Percentiles rank a stretch among this genome's conserved stretches.
These are phyloP conservation scores for Mortierella antarctica DNA, from an alignment of 192 early-diverging fungal genomes.

Conservation along the genomic window DNA sequence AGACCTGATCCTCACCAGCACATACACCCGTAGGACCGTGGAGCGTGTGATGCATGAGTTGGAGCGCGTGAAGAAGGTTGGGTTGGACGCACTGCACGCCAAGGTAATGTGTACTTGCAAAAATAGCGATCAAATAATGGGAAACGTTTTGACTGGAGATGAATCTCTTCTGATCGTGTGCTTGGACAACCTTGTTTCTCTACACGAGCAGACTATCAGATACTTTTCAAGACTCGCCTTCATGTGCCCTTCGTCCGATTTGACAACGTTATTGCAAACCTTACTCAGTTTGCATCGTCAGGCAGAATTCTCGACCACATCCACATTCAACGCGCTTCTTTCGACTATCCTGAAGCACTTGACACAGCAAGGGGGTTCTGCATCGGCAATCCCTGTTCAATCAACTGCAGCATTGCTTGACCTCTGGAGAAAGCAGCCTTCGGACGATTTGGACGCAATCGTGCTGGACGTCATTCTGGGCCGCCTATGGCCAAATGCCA, in stretches of 20 bases:
- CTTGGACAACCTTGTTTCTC: neutral
- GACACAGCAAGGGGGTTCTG: slow-evolving; percentile 22
- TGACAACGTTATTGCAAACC: slow-evolving; percentile 31
- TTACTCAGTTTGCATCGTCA: slow-evolving; percentile 26
- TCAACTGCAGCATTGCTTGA: slow-evolving; percentile 33
- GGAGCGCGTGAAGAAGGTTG: slow-evolving; percentile 24
- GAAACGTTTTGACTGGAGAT: too few species aligned
- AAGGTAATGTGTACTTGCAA: slow-evolving; percentile 13
- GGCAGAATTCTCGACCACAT: slow-evolving; percentile 22
- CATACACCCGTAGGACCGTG: slow-evolving; percentile 36
- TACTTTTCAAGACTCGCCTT: slow-evolving; percentile 31
- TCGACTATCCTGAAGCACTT: slow-evolving; percentile 33
- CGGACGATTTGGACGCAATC: slow-evolving; percentile 44
- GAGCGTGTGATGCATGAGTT: slow-evolving; percentile 30
- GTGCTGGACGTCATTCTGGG: slow-evolving; percentile 32
- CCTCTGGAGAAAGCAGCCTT: slow-evolving; percentile 45
- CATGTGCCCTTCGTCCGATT: slow-evolving; percentile 31
- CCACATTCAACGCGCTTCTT: slow-evolving; percentile 34
- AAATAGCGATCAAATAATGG: neutral
- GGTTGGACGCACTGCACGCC: slow-evolving; percentile 8
- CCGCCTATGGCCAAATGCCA: slow-evolving; percentile 40
- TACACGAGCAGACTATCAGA: slow-evolving; percentile 20
- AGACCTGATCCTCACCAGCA: neutral
- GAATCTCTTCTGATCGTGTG: too few species aligned
- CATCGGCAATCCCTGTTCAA: slow-evolving; percentile 20